These are phyloP conservation scores for Tetraselmis chui DNA, from an alignment of 139 green algal species.

Conservation along the genomic window DNA sequence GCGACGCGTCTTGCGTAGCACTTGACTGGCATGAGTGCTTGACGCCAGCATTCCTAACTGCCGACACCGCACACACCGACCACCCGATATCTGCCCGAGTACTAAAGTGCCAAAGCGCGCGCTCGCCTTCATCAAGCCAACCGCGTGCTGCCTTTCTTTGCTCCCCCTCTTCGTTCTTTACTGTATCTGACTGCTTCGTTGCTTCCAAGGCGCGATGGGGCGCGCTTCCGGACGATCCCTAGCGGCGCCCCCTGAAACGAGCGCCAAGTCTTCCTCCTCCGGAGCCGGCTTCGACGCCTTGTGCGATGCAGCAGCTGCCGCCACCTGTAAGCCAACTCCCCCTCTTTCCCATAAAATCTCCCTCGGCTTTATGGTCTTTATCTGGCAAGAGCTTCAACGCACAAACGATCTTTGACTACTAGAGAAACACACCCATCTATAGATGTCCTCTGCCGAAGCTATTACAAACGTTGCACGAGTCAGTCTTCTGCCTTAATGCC, in stretches of 20 bases:
- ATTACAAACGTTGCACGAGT: neutral
- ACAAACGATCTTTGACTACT: too few relatives aligned
- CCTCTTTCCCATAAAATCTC: neutral
- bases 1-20: too few relatives aligned
- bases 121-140: neutral
- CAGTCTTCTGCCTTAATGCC: neutral
- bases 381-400: too few relatives aligned
- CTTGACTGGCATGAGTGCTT: too few relatives aligned
- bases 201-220: neutral
- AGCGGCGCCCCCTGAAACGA: neutral
- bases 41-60: too few relatives aligned
- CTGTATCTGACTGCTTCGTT: too few relatives aligned
- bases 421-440: neutral
- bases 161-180: neutral
- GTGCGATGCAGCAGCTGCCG: neutral
- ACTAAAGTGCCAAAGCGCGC: too few relatives aligned
- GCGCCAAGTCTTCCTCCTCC: neutral
- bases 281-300: neutral
- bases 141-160: neutral
- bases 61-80: too few relatives aligned
- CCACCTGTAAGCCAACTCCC: neutral
- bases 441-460: neutral
- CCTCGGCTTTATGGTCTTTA: neutral
- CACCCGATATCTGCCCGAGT: too few relatives aligned
- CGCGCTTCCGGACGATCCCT: neutral